These are phyloP conservation scores for Harrya chromipes DNA, from an alignment of 768 basidiomycete genomes.

Conservation along the genomic window DNA sequence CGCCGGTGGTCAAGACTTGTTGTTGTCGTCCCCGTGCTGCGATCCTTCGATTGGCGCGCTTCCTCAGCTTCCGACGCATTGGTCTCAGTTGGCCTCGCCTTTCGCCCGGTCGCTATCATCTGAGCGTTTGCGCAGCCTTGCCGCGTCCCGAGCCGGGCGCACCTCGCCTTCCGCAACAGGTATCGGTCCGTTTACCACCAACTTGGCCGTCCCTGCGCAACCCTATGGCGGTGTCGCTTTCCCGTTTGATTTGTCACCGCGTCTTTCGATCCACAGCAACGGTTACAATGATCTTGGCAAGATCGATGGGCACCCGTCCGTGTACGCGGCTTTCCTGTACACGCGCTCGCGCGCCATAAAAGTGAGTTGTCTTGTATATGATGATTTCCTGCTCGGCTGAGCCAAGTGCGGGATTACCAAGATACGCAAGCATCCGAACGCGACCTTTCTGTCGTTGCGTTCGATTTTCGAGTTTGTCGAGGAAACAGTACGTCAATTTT, in stretches of 20 bases:
- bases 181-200: constrained; percentile 1
- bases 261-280: constrained; percentile 12
- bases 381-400: neutral
- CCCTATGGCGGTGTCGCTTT: constrained; percentile 19
- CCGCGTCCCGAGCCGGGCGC: constrained; percentile 4
- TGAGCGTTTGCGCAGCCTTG: constrained; percentile 1
- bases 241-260: constrained; percentile 32
- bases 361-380: constrained; percentile 33
- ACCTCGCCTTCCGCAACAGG: neutral
- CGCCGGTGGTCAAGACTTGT: neutral
- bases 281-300: constrained; percentile 5
- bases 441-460: constrained; percentile 23
- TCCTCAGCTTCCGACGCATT: neutral
- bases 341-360: constrained; percentile 54
- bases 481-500: constrained; percentile 15
- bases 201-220: neutral
- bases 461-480: constrained; percentile 25
- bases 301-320: constrained; percentile 4
- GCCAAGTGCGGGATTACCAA: constrained; percentile 6
- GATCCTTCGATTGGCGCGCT: constrained; percentile 3
- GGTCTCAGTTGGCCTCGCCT: constrained; percentile 7
- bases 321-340: constrained; percentile 41
- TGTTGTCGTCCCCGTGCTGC: constrained; percentile 3
- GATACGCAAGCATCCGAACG: constrained; percentile 24
- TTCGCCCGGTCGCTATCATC: neutral